Conservation (phyloP, 2,329 filamentous ascomycete genomes). For the Epichloe amarillans region DNA sequence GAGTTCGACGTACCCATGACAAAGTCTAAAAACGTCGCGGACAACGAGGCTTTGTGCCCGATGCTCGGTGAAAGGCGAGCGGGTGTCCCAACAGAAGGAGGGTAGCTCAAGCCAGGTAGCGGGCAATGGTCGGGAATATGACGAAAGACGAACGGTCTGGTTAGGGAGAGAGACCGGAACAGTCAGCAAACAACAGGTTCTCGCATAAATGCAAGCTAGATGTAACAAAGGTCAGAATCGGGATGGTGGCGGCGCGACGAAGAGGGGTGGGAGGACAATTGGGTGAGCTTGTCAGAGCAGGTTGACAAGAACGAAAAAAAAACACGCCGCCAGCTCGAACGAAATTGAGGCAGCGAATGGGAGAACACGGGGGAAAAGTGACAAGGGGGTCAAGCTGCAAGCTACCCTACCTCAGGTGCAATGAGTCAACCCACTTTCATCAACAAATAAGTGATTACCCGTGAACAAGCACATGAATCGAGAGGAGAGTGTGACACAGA, state of each 20-base stretch:
- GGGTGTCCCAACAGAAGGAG: slow-evolving; percentile 15
- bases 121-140: slow-evolving; percentile 12
- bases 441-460: background rate
- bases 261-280: slow-evolving; percentile 10
- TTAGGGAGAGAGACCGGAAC: slow-evolving; percentile 15
- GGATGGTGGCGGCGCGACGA: slow-evolving; percentile 10
- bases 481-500: background rate
- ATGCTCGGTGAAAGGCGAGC: slow-evolving; percentile 9
- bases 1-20: slow-evolving; percentile 11
- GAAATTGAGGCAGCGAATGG: slow-evolving; percentile 9
- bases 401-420: slow-evolving; percentile 8
- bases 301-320: slow-evolving; percentile 8
- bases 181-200: slow-evolving; percentile 18
- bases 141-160: slow-evolving; percentile 9
- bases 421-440: background rate
- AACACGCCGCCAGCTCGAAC: slow-evolving; percentile 9
- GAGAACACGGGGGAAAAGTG: slow-evolving; percentile 5
- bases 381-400: slow-evolving; percentile 7
- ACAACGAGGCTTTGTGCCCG: slow-evolving; percentile 10
- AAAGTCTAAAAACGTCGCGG: slow-evolving; percentile 10
- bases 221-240: slow-evolving; percentile 17
- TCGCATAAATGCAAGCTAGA: slow-evolving; percentile 20
- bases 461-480: background rate
- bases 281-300: slow-evolving; percentile 7
- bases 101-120: slow-evolving; percentile 11